These are phyloP conservation scores for Gnetum montanum DNA, from an alignment of 75 land plant genomes.

Conservation along the genomic window DNA sequence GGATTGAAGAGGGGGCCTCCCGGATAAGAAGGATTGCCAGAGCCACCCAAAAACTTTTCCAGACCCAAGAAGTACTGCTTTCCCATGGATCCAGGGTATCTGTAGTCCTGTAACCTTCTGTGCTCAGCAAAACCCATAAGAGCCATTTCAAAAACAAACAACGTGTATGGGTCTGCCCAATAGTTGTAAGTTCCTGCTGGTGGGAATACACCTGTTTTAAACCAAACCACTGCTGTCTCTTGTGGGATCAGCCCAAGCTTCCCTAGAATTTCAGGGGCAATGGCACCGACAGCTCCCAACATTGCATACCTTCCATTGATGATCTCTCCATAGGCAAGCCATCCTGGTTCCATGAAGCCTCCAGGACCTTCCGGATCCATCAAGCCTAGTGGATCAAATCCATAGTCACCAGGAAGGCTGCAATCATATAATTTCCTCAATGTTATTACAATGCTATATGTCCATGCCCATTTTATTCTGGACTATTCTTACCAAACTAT, in stretches of 20 bases:
- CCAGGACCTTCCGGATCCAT: conserved; percentile 92
- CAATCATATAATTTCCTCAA: too few species aligned
- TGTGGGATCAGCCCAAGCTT: conserved; percentile 77
- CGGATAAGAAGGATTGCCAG: conserved; percentile 90
- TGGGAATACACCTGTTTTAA: conserved; percentile 83
- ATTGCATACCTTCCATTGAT: conserved; percentile 90
- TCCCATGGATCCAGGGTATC: conserved; percentile 84
- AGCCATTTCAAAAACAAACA: conserved; percentile 83
- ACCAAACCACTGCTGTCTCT: conserved; percentile 84
- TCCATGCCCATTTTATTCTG: background rate
- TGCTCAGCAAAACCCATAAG: conserved; percentile 96
- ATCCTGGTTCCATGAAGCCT: conserved; percentile 87
- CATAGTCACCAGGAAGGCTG: conserved; percentile 88
- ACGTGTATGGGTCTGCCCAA: conserved; percentile 94
- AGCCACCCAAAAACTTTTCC: conserved; percentile 80
- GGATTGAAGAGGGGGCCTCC: conserved; percentile 95
- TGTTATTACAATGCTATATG: too few species aligned
- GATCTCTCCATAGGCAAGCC: conserved; percentile 87
- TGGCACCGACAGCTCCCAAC: conserved; percentile 81
- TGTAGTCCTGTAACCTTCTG: conserved; percentile 77
- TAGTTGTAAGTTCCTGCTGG: conserved; percentile 90
- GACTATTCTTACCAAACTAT: background rate
- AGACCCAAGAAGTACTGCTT: conserved; percentile 92
- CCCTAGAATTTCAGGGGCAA: conserved; percentile 88
- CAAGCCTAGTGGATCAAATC: conserved; percentile 91